Conservation (phyloP, 2,329 filamentous ascomycete genomes). For the Xylogone sp. region DNA sequence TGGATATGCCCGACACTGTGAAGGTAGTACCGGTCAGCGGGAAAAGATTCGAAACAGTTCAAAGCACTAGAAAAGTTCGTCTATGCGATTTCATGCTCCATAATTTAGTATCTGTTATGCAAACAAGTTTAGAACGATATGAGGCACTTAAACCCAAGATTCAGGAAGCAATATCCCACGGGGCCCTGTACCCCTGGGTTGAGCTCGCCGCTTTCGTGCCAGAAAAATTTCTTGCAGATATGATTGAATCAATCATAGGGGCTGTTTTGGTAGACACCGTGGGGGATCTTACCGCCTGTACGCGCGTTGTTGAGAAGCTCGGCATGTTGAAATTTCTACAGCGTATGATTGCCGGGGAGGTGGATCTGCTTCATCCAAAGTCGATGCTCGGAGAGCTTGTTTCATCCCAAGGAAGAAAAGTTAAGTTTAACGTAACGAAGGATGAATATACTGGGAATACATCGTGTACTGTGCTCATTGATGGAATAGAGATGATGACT, state of each 20-base stretch:
- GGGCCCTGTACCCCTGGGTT: conserved; percentile 70
- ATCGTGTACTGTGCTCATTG: conserved; percentile 3
- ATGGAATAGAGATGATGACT: conserved; percentile 8
- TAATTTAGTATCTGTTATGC: conserved; percentile 46
- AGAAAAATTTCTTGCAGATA: conserved; percentile 78
- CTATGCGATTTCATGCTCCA: conserved; percentile 72
- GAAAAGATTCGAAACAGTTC: conserved; percentile 11
- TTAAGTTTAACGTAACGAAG: conserved; percentile 49
- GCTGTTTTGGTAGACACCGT: conserved; percentile 82
- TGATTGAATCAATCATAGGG: conserved; percentile 77
- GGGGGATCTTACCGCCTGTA: conserved; percentile 57
- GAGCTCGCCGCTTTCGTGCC: conserved; percentile 60
- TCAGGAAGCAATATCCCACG: conserved; percentile 41
- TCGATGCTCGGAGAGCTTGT: conserved; percentile 56
- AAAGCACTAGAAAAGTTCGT: conserved; percentile 29
- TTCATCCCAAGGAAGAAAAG: conserved; percentile 46
- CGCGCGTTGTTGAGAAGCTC: conserved; percentile 54
- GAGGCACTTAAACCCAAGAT: conserved; percentile 45
- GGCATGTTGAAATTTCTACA: conserved; percentile 63
- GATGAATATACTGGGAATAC: conserved; percentile 3
- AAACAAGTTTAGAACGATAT: conserved; percentile 13
- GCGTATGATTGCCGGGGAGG: conserved; percentile 52
- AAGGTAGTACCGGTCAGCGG: background rate
- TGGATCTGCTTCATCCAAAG: conserved; percentile 63
- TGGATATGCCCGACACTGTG: conserved; percentile 10